Conservation (phyloP, 176 grass and related monocot genomes). For the Musa troglodytarum region DNA sequence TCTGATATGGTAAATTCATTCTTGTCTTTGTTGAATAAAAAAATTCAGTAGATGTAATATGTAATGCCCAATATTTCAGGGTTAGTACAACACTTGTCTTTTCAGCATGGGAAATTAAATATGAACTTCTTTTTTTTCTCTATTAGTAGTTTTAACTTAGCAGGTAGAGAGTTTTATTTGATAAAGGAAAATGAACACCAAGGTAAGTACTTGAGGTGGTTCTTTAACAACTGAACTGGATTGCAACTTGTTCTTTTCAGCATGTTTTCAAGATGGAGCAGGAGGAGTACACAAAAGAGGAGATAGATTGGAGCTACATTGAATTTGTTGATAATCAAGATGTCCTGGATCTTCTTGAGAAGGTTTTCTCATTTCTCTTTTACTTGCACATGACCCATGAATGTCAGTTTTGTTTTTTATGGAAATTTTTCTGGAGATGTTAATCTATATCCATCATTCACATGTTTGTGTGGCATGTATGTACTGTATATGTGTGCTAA, state of each 20-base stretch:
- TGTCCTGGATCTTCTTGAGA: conserved; percentile 3
- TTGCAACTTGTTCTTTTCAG: background rate
- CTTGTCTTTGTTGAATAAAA: background rate
- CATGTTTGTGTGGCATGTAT: background rate
- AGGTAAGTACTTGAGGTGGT: background rate
- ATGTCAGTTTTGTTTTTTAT: background rate
- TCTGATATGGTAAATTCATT: background rate
- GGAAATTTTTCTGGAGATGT: background rate
- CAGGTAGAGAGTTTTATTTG: no score
- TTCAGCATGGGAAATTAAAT: background rate
- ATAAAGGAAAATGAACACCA: no score
- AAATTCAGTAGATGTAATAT: background rate
- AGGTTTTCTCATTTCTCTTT: background rate
- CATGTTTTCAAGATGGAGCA: conserved; percentile 16
- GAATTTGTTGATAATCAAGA: conserved; percentile 10
- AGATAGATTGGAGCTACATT: conserved; percentile 6
- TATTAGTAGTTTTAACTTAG: no score
- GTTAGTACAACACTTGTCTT: background rate
- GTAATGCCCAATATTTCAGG: background rate
- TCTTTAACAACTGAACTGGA: conserved; percentile 10
- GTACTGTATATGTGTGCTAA: background rate
- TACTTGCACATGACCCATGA: background rate
- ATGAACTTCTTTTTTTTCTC: no score
- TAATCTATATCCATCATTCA: background rate
- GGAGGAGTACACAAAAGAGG: conserved; percentile 4